These are phyloP conservation scores for Metarhizium sp. DNA, from an alignment of 2,329 filamentous ascomycete species.

Conservation along the genomic window DNA sequence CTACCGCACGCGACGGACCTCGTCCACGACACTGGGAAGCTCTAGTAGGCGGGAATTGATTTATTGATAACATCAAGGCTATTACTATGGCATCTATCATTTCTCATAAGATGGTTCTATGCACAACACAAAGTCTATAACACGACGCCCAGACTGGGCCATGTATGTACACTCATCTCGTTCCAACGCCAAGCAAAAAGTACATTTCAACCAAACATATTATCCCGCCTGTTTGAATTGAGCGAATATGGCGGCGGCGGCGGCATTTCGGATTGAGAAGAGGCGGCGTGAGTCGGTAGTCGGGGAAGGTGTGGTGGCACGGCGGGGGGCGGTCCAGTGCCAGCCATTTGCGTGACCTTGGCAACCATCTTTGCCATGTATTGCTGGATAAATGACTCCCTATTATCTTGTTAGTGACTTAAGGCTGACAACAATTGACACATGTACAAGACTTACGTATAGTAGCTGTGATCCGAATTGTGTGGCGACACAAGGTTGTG, in stretches of 20 bases:
- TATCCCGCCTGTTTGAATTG: slow-evolving; percentile 5
- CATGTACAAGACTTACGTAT: slow-evolving; percentile 45
- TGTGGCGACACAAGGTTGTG: slow-evolving; percentile 83
- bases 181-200: background rate
- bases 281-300: slow-evolving; percentile 6
- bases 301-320: slow-evolving; percentile 4
- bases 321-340: background rate
- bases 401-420: slow-evolving; percentile 17
- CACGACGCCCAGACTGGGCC: background rate
- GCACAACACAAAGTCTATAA: background rate
- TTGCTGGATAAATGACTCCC: slow-evolving; percentile 67
- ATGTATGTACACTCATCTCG: background rate
- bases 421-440: background rate
- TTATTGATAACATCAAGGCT: background rate
- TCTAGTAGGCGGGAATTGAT: too few relatives aligned
- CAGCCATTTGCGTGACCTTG: slow-evolving; percentile 32
- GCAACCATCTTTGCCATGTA: slow-evolving; percentile 64
- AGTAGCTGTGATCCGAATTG: slow-evolving; percentile 71
- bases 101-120: background rate
- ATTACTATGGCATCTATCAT: background rate
- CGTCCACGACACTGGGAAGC: too few relatives aligned
- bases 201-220: slow-evolving; percentile 7
- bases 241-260: slow-evolving; percentile 16
- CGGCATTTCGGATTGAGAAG: slow-evolving; percentile 2
- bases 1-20: too few relatives aligned